Base-by-base conservation (phyloP, 306 rosid genomes). In the Ochetophila trinervis region DNA sequence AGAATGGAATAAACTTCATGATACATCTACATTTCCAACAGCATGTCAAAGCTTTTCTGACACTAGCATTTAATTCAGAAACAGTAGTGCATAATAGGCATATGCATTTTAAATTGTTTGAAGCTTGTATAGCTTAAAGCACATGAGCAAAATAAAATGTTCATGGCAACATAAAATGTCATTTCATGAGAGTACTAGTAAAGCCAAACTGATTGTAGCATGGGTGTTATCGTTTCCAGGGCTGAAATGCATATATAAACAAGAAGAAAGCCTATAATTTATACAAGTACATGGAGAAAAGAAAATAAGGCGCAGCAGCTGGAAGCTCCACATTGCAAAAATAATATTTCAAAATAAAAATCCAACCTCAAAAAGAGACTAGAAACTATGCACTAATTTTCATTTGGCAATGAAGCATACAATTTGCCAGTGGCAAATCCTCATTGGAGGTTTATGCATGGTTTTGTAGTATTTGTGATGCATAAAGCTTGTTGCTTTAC, bases 401-500 rank as follows among this genome's bases (percentile, higher is more conserved):
- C 45, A 40, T 40, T 40, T 40, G 12, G 45, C 8, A 30, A 57
- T 23, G 62, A 24, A 30, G 8, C 45, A 30, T 30, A 18, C 34
- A 58, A 47, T 69, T 52, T 42, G 42, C 44, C 19, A 59, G n/a
- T n/a, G n/a, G n/a, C n/a, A n/a, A n/a, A n/a, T n/a, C n/a, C n/a
- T n/a, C n/a, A n/a, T n/a, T n/a, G n/a, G n/a, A n/a, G n/a, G n/a
- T n/a, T n/a, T n/a, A n/a, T n/a, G n/a, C n/a, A n/a, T n/a, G n/a
- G n/a, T n/a, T n/a, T n/a, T n/a, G n/a, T n/a, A n/a, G n/a, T n/a
- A n/a, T n/a, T n/a, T n/a, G n/a, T n/a, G n/a, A n/a, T n/a, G n/a
- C n/a, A n/a, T n/a, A n/a, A n/a, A 35, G 44, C 69, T 18, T 36
- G 68, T 37, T 69, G 35, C 54, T 64, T 55, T 62, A 24, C 52